Conservation (phyloP, 352 stramenopile species). For the Globisporangium perplexum region DNA sequence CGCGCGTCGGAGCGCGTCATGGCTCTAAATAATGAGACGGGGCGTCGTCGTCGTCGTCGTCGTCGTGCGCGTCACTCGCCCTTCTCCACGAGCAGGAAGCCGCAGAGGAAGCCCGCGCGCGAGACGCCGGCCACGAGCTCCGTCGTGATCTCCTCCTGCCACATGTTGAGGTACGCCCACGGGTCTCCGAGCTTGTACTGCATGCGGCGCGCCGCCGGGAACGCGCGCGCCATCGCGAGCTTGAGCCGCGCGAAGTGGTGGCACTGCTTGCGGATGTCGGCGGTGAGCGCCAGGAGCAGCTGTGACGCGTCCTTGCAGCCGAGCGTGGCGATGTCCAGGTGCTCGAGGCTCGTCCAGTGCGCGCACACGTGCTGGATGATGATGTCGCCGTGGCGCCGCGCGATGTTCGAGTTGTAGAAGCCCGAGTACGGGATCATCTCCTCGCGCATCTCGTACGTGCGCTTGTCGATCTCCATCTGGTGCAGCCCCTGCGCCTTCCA, state of each 20-base stretch:
- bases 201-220: conserved; percentile 20
- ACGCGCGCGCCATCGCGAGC: conserved; percentile 37
- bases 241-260: conserved; percentile 50
- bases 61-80: conserved; percentile 15
- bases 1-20: too few species aligned
- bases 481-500: conserved; percentile 50
- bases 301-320: conserved; percentile 36
- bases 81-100: conserved; percentile 55
- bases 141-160: conserved; percentile 34
- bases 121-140: conserved; percentile 44
- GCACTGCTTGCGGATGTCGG: conserved; percentile 49
- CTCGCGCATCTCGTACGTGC: conserved; percentile 50
- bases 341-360: conserved; percentile 30
- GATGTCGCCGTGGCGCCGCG: conserved; percentile 44
- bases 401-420: conserved; percentile 52
- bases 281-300: conserved; percentile 36
- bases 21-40: conserved; percentile 4
- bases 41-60: too few species aligned
- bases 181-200: conserved; percentile 33
- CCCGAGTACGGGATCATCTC: conserved; percentile 53
- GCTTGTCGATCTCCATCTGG: conserved; percentile 56
- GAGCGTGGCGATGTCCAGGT: conserved; percentile 40
- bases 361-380: conserved; percentile 56
- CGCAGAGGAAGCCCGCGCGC: conserved; percentile 36
- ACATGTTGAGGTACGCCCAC: conserved; percentile 25